A percentile compares a stretch with the other conserved stretches of the same genome.
phyloP scores from a whole-genome alignment of 352 stramenopile species.

The Phytopythium kandeliae region DNA sequence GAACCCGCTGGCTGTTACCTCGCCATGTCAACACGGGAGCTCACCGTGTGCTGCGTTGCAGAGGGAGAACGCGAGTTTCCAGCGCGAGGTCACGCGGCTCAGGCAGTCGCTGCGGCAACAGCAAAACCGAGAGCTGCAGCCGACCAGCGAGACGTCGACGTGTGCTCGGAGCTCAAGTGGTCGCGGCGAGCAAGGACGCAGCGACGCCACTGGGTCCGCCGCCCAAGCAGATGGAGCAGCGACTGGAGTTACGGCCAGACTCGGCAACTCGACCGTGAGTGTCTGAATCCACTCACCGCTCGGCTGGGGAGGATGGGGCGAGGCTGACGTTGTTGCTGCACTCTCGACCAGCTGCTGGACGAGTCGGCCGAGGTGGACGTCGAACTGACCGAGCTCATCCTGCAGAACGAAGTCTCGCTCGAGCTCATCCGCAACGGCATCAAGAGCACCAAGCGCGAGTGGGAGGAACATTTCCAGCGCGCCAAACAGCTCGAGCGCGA shows the following conservation, averaged over 20 bases:
- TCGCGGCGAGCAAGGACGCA: background rate
- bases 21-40: too few relatives aligned
- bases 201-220: background rate
- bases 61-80: conserved; percentile 41
- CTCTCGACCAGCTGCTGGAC: conserved; percentile 40
- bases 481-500: conserved; percentile 46
- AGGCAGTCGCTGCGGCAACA: conserved; percentile 31
- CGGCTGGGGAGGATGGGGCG: background rate
- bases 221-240: background rate
- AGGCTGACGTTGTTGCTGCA: background rate
- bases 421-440: conserved; percentile 82
- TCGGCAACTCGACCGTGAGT: conserved; percentile 5
- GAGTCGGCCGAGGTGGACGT: conserved; percentile 70
- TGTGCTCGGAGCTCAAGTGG: background rate
- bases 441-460: conserved; percentile 77
- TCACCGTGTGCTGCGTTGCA: too few relatives aligned
- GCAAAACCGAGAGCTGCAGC: background rate
- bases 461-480: conserved; percentile 52
- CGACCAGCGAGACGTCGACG: background rate
- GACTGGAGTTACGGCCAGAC: background rate
- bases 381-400: conserved; percentile 76
- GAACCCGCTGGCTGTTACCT: too few relatives aligned
- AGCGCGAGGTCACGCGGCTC: conserved; percentile 40
- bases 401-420: conserved; percentile 83
- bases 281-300: background rate